Evolutionary conservation across 139 green algal species (phyloP), one percentile per base, ranked within the genome.

Genomic region (Volvox reticuliferus): DNA sequence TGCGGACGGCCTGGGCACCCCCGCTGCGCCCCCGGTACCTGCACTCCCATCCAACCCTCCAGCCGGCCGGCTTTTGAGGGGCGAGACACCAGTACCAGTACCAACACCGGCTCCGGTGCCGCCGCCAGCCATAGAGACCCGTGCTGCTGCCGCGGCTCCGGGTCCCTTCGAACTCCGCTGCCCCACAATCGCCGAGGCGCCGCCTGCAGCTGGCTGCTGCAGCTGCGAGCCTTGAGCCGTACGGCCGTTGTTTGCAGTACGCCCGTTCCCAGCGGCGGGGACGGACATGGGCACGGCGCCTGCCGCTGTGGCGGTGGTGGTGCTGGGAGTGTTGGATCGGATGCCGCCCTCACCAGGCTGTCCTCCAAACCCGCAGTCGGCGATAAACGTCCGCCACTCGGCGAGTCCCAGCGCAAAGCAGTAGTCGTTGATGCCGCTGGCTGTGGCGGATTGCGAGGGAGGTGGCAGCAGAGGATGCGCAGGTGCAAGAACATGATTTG

Each of bases 361-460:
- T 79, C 21, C 71, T 35, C 71, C 71, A 35, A 82, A 37, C 12
- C 84, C 84, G 36, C 67, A 68, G 68, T 89, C 84, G 12, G 26
- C 20, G 18, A 81, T 69, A 14, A 89, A 89, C 67, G 84, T 24
- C 30, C 84, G 84, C 84, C 84, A 89, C 68, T 89, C 84, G 84
- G 76, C 30, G 13, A 50, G 35, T 1, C 84, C 84, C 36, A 89
- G 61, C 36, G 84, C 26, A 69, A 89, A 89, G 84, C 84, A 89
- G 36, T 30, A 50, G 68, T 89, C 84, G 68, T 28, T 55, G 36
- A 69, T 69, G 35, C 62, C 61, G 26, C 30, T 68, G 84, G 36
- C 84, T 89, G 84, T 36, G 67, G 83, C 3, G 24, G 32, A 33
- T 35, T 80, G 2, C 24, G 67, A 12, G 67, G 9, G 67, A 28